phyloP scores from a whole-genome alignment of 1,284 basidiomycete genomes.

The Ustilago nuda region DNA sequence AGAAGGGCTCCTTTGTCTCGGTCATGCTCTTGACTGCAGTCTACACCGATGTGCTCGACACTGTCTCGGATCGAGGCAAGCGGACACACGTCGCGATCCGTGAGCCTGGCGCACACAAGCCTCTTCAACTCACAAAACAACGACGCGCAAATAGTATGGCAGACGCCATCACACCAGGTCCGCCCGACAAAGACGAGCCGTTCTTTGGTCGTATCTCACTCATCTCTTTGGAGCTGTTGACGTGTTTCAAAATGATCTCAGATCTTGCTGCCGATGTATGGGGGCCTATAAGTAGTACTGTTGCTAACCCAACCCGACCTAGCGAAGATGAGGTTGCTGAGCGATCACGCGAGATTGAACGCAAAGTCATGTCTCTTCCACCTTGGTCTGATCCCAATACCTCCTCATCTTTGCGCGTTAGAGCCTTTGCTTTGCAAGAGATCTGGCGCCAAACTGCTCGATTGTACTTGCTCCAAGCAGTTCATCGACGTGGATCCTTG shows the following conservation, averaged over 20 bases:
- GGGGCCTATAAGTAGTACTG: conserved; percentile 28
- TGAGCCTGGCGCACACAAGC: neutral
- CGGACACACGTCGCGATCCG: conserved; percentile 31
- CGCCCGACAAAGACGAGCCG: conserved; percentile 30
- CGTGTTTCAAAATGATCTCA: conserved; percentile 50
- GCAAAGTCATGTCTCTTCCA: conserved; percentile 38
- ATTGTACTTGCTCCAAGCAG: conserved; percentile 48
- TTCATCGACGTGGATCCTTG: conserved; percentile 49
- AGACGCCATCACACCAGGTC: neutral
- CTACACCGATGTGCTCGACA: conserved; percentile 46
- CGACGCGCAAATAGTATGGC: conserved; percentile 6
- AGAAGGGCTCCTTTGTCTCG: conserved; percentile 32
- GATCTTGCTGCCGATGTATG: conserved; percentile 54
- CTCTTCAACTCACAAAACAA: conserved; percentile 2
- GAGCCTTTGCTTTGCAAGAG: conserved; percentile 51
- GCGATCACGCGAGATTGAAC: conserved; percentile 38
- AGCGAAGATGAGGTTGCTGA: conserved; percentile 29
- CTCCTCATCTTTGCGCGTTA: conserved; percentile 32
- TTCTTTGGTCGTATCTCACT: conserved; percentile 43
- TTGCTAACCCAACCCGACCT: conserved; percentile 15
- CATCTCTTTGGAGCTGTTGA: conserved; percentile 42
- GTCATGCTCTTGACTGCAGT: conserved; percentile 47
- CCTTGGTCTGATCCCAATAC: conserved; percentile 45
- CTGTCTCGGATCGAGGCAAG: conserved; percentile 35
- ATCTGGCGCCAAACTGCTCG: conserved; percentile 54